Base-by-base conservation (phyloP, 2,329 filamentous ascomycete genomes). In the Pezicula rhizophila region DNA sequence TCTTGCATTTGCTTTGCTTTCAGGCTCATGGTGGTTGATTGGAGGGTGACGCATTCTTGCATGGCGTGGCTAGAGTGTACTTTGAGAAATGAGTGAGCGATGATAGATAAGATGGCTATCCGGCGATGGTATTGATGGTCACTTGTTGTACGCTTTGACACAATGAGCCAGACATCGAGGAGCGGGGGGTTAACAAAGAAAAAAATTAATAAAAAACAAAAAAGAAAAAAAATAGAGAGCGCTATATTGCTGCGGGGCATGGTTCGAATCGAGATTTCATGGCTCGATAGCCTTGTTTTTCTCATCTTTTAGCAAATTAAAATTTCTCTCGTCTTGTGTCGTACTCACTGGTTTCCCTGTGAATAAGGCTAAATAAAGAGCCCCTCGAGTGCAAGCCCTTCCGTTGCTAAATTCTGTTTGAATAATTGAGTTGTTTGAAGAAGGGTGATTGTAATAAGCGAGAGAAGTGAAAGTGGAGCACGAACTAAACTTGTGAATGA, bases 121-220 rank as follows among this genome's bases (percentile, higher is more conserved):
- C 31, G 31, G 46, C 44, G 43, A 44, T 45, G 55, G 41, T 46
- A 60, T 58, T 48, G 50, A 60, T 55, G 58, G 54, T 59, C 50
- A 57, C 55, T 57, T 47, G 35, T 56, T 50, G 52, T 54, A 59
- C 56, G 51, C 28, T 57, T n/a, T 17, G 57, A 59, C 44, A 51
- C 52, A 52, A 48, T 45, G 48, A 49, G 54, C 59, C 33, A 51
- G 57, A 59, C 57, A 62, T 61, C 52, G 44, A 46, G 53, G 49
- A 50, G 50, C 57, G 42, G 45, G 49, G 48, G 23, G 49, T 39
- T 31, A 28, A 25, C 12, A 47, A 46, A 28, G 33, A 50, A 38
- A 51, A 51, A 55, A 57, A 51, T 41, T 43, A 42, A 17, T 46
- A 50, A 50, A 37, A 49, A 53, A 51, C 49, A 47, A 45, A 52